Base-by-base conservation (phyloP, 495 filamentous ascomycete genomes). In the Cetradonia linearis region DNA sequence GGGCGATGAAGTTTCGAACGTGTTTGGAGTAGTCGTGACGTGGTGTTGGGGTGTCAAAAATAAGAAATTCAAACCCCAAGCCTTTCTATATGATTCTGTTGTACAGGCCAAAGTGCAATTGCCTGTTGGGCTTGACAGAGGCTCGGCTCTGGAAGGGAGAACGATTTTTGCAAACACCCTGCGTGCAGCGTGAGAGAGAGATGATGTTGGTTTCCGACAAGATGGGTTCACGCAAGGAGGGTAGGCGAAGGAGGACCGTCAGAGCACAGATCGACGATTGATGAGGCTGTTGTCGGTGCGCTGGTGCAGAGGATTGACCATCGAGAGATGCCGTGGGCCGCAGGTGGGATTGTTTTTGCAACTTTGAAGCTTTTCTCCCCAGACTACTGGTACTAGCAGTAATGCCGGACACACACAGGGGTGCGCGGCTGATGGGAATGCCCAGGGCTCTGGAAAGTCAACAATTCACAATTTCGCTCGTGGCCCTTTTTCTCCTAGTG, bases 231-330 rank as follows among this genome's bases (percentile, higher is more conserved):
- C 30, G 50, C 50, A 53, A 53, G 31, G 50, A 33, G 30, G 11
- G 20, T 20, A 18, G 30, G 31, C 2, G 50, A 31, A 53, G 49
- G 49, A 53, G 49, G 30, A 53, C 18, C 31, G 49, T 23, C 20
- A 25, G 42, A 33, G n/a, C 31, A 28, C 28, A 54, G 33, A n/a
- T 31, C 6, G 50, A 54, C 1, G 31, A 54, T 20, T 54, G 31
- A 34, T 54, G 28, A 54, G 50, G 9, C 50, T 54, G 50, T 54
- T 54, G 50, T 54, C 50, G 23, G 31, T 54, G 50, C 50, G 50
- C 31, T 34, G 31, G 30, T 34, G 30, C 33, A 9, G 33, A 33
- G 50, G 10, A 34, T 34, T 31, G 33, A 20, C n/a, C 18, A 11
- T 36, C 34, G 50, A 54, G 28, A 36, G 34, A 20, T 34, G 30